phyloP scores from a whole-genome alignment of 1,284 basidiomycete genomes.

The Cryptococcus floricola region DNA sequence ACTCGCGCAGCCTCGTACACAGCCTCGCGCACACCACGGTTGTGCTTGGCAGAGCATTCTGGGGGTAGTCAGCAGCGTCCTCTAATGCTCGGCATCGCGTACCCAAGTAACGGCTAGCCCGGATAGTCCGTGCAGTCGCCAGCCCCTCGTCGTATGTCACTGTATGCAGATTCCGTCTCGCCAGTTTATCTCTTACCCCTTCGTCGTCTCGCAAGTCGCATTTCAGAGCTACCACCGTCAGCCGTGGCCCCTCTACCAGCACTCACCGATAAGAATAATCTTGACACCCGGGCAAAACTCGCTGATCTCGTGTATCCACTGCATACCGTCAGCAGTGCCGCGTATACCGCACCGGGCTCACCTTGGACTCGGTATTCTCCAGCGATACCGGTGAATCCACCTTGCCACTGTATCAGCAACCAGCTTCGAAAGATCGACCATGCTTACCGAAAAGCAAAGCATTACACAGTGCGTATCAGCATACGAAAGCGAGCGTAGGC shows the following conservation, averaged over 20 bases:
- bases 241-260: neutral
- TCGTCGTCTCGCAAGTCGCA: slow-evolving; percentile 86
- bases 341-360: slow-evolving; percentile 39
- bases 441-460: slow-evolving; percentile 82
- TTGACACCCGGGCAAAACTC: slow-evolving; percentile 92
- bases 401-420: slow-evolving; percentile 47
- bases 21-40: slow-evolving; percentile 86
- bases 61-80: neutral
- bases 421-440: neutral
- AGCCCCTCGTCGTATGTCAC: slow-evolving; percentile 89
- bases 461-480: slow-evolving; percentile 93
- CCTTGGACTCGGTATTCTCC: slow-evolving; percentile 89
- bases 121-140: slow-evolving; percentile 79
- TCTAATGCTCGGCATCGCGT: slow-evolving; percentile 21
- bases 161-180: slow-evolving; percentile 54
- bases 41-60: slow-evolving; percentile 97
- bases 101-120: slow-evolving; percentile 88
- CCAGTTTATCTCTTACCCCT: slow-evolving; percentile 62
- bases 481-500: slow-evolving; percentile 83
- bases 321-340: neutral
- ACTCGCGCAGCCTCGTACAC: slow-evolving; percentile 85
- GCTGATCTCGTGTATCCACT: slow-evolving; percentile 50
- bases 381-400: slow-evolving; percentile 86
- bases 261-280: slow-evolving; percentile 80
- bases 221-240: slow-evolving; percentile 65